Evolutionary conservation across 2,329 filamentous ascomycete genomes (phyloP).

Genomic region (Zopfia rhizophila): DNA sequence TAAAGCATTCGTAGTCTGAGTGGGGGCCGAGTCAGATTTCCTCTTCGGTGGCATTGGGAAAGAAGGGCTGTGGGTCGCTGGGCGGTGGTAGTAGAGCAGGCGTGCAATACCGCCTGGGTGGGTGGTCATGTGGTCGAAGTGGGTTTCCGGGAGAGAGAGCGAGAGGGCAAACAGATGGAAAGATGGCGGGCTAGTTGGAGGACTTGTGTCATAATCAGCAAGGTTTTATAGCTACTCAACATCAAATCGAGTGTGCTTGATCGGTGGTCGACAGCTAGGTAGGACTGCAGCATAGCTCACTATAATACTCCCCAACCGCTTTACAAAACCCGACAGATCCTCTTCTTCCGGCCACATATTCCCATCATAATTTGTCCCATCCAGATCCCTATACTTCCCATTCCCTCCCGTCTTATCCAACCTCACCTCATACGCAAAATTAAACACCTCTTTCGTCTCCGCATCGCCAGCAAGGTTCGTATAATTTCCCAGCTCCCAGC

Average conservation of each 20-base stretch:
- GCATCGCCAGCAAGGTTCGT: constrained; percentile 53
- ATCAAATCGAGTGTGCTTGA: too few relatives aligned
- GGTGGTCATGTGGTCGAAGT: constrained; percentile 54
- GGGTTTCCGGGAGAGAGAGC: constrained; percentile 48
- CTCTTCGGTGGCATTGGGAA: constrained; percentile 17
- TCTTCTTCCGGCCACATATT: constrained; percentile 54
- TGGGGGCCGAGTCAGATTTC: constrained; percentile 54
- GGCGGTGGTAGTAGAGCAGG: constrained; percentile 52
- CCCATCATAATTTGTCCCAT: constrained; percentile 47
- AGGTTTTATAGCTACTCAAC: too few relatives aligned
- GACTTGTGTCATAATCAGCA: constrained; percentile 25
- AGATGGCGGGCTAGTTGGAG: constrained; percentile 53
- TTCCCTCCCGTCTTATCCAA: constrained; percentile 55
- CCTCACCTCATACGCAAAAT: constrained; percentile 54
- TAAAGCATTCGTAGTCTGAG: constrained; percentile 48
- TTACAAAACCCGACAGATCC: constrained; percentile 52
- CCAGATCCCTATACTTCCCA: constrained; percentile 54
- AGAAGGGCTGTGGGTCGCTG: constrained; percentile 26
- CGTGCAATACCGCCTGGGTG: constrained; percentile 55
- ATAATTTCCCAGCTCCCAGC: constrained; percentile 55
- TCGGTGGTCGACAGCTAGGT: too few relatives aligned
- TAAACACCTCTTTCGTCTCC: constrained; percentile 57
- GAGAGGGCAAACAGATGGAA: constrained; percentile 55
- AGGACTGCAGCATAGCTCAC: constrained; percentile 42
- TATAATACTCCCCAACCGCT: constrained; percentile 52